Evolutionary conservation across 2,329 filamentous ascomycete genomes (phyloP).

Genomic region (Colletotrichum shisoi): DNA sequence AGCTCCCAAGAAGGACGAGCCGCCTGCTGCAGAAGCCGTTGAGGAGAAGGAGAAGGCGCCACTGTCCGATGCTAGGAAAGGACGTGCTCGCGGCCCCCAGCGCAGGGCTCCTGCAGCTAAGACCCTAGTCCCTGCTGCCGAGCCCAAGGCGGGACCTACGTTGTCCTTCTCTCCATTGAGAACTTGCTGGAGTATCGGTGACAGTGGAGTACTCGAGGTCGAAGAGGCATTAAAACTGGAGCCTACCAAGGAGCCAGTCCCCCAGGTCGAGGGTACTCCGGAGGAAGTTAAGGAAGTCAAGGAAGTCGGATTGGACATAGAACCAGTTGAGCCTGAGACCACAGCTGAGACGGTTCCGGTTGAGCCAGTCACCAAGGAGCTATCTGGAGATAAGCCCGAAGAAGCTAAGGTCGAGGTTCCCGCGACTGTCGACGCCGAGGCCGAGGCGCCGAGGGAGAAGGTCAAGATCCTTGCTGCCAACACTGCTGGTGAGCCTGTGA

Average conservation of each 20-base stretch:
- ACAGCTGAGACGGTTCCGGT: conserved; percentile 5
- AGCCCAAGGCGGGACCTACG: conserved; percentile 45
- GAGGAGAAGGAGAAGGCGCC: conserved; percentile 68
- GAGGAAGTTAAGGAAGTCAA: conserved; percentile 27
- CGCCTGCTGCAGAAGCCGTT: conserved; percentile 28
- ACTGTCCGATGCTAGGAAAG: conserved; percentile 88
- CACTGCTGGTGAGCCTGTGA: conserved; percentile 55
- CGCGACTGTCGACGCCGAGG: conserved; percentile 15
- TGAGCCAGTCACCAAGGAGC: conserved; percentile 1
- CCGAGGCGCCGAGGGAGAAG: conserved; percentile 35
- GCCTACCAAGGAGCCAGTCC: conserved; percentile 13
- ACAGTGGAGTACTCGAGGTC: conserved; percentile 56
- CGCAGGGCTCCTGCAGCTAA: conserved; percentile 69
- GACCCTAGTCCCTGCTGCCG: conserved; percentile 52
- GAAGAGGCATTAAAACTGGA: conserved; percentile 43
- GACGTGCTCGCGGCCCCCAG: conserved; percentile 85
- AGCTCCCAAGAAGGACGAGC: conserved; percentile 62
- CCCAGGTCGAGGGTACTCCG: conserved; percentile 2
- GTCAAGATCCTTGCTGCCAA: conserved; percentile 53
- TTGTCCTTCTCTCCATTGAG: conserved; percentile 59
- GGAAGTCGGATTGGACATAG: conserved; percentile 3
- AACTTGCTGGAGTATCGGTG: conserved; percentile 62
- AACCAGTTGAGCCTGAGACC: conserved; percentile 11
- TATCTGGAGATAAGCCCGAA: conserved; percentile 15
- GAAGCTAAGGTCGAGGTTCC: conserved; percentile 29